Base-by-base conservation (phyloP, 228 moss, liverwort and hornwort species). In the Sphagnum magellanicum region DNA sequence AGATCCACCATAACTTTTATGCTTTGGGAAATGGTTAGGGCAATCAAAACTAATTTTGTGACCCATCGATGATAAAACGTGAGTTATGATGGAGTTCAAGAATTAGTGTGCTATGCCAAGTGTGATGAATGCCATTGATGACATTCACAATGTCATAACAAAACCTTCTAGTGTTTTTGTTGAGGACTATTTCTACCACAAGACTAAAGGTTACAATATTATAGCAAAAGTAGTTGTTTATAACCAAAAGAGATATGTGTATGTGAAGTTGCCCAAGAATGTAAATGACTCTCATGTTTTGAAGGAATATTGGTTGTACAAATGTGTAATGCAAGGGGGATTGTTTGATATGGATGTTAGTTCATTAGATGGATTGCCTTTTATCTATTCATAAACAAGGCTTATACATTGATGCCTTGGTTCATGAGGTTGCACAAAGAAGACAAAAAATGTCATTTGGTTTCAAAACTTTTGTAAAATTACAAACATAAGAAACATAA, bases 391-490 rank as follows among this genome's bases (percentile, higher is more conserved):
- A 50, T 49, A 5, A 50, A 65, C 0, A 4, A 49, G 6, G 65
- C 4, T 7, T 65, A 65, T 65, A 6, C 49, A 10, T 49, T 65
- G 11, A 49, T 65, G 5, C 65, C 6, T 6, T 65, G 65, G 65
- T 50, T 65, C 49, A 65, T 65, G 65, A 65, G 5, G n/a, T n/a
- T 15, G 5, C 65, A 65, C 6, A 65, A 50, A 51, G 50, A 65
- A 14, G 50, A 65, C 3, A 5, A 12, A 55, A 12, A 12, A 3
- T 6, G n/a, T 49, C 46, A 65, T 12, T 49, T 4, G 4, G 47
- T 50, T 51, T 50, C 49, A 10, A 9, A 65, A 14, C 1, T 46
- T 51, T 65, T 65, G 14, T 51, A 50, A 11, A 65, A 65, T 51
- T 47, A 50, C 1, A 65, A 16, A 51, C 50, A 50, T 17, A 17